phyloP scores from a whole-genome alignment of 371 early-diverging fungal species.

The Apophysomyces sp. region DNA sequence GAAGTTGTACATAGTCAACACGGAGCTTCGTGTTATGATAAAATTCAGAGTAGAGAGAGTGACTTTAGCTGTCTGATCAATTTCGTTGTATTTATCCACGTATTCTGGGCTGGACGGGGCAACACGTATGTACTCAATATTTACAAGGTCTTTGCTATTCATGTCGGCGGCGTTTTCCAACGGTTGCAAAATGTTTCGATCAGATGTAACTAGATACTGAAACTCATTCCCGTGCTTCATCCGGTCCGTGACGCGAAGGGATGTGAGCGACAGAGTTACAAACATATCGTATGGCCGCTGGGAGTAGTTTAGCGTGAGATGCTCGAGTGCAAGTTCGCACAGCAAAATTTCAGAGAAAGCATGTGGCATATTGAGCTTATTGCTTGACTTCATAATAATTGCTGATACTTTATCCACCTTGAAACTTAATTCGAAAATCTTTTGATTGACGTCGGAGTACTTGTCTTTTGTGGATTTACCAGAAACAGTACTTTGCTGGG shows the following conservation, averaged over 20 bases:
- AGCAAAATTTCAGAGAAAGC: slow-evolving; percentile 32
- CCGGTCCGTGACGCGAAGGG: slow-evolving; percentile 64
- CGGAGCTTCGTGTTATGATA: slow-evolving; percentile 68
- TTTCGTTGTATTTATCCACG: slow-evolving; percentile 47
- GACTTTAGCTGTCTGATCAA: slow-evolving; percentile 71
- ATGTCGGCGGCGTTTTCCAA: neutral
- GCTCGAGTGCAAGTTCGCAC: slow-evolving; percentile 55
- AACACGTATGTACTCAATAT: slow-evolving; percentile 59
- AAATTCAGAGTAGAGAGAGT: slow-evolving; percentile 70
- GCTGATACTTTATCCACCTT: slow-evolving; percentile 73
- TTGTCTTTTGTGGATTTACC: slow-evolving; percentile 1
- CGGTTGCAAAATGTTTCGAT: slow-evolving; percentile 29
- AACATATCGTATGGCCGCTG: slow-evolving; percentile 59
- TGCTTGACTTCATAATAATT: slow-evolving; percentile 47
- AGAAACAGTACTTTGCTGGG: neutral
- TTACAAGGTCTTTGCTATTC: slow-evolving; percentile 45
- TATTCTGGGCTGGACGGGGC: slow-evolving; percentile 64
- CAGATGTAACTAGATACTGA: slow-evolving; percentile 65
- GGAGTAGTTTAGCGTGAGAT: slow-evolving; percentile 56
- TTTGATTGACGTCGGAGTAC: slow-evolving; percentile 23
- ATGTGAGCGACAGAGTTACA: slow-evolving; percentile 62
- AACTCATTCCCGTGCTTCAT: slow-evolving; percentile 50
- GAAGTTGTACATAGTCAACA: slow-evolving; percentile 76
- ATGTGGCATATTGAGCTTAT: slow-evolving; percentile 25
- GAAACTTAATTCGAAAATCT: slow-evolving; percentile 68